A percentile compares a stretch with the other conserved stretches of the same genome.
Conservation (phyloP, 768 basidiomycete genomes). For the Trametes maxima region DNA sequence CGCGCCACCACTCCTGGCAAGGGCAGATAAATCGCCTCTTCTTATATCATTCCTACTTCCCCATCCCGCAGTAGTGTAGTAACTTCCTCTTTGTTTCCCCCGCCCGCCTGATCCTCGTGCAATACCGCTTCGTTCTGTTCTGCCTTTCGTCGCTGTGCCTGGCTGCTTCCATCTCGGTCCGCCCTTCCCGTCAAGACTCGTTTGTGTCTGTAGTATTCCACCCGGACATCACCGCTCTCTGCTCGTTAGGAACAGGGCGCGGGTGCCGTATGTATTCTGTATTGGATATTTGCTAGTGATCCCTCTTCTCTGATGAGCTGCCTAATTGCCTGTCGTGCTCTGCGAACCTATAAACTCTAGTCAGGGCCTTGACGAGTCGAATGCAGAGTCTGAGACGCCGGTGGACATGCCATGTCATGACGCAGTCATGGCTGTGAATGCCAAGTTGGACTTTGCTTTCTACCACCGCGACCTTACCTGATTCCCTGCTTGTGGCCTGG, state of each 20-base stretch:
- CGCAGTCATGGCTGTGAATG: no score
- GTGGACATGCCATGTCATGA: no score
- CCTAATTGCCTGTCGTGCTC: neutral
- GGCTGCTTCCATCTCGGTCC: conserved; percentile 23
- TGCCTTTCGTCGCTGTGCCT: conserved; percentile 19
- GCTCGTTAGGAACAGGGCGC: conserved; percentile 24
- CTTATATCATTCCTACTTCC: neutral
- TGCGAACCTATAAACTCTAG: neutral
- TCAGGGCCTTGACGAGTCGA: no score
- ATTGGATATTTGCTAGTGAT: conserved; percentile 20
- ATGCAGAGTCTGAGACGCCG: no score
- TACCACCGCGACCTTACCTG: no score
- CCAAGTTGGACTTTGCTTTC: no score
- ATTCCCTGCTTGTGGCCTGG: neutral
- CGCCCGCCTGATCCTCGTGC: neutral
- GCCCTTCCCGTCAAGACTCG: conserved; percentile 3
- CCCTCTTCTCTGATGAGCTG: neutral
- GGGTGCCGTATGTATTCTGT: conserved; percentile 22
- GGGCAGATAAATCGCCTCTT: conserved; percentile 19
- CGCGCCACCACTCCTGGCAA: conserved; percentile 51
- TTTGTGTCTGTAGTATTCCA: conserved; percentile 16
- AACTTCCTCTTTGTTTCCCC: neutral
- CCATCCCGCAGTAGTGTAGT: conserved; percentile 10
- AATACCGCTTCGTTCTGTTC: conserved; percentile 19
- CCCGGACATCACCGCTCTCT: neutral